Conservation (phyloP, 148 eudicot genomes). For the Arbutus unedo region DNA sequence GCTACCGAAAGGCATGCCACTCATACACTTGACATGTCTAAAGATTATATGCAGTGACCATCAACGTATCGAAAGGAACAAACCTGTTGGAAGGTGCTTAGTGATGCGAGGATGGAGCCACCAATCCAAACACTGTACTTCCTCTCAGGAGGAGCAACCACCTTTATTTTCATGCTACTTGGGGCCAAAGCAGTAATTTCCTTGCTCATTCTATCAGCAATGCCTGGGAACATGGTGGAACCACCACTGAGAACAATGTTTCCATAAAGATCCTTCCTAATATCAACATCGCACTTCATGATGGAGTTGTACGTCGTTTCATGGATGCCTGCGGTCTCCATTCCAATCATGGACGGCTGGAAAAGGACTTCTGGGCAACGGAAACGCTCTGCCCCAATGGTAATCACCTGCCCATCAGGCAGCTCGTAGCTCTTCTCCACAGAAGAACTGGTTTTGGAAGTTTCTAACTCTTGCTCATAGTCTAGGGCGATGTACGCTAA, state of each 20-base stretch:
- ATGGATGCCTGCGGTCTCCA: slow-evolving; percentile 57
- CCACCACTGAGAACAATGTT: slow-evolving; percentile 64
- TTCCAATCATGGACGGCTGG: slow-evolving; percentile 69
- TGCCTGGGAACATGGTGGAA: slow-evolving; percentile 58
- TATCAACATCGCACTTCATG: not conserved
- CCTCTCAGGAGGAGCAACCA: slow-evolving; percentile 53
- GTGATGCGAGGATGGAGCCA: slow-evolving; percentile 53
- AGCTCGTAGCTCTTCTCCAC: slow-evolving; percentile 64
- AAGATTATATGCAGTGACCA: not conserved
- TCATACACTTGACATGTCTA: not conserved
- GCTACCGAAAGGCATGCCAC: not conserved
- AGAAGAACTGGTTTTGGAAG: slow-evolving; percentile 58
- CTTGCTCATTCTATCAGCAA: slow-evolving; percentile 60
- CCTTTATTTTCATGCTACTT: slow-evolving; percentile 18
- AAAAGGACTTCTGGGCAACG: slow-evolving; percentile 69
- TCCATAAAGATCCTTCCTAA: slow-evolving; percentile 33
- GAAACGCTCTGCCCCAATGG: slow-evolving; percentile 62
- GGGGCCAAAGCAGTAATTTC: slow-evolving; percentile 65
- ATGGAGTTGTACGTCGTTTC: slow-evolving; percentile 18
- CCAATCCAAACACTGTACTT: slow-evolving; percentile 61
- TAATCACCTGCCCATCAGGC: slow-evolving; percentile 33
- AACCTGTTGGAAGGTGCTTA: slow-evolving; percentile 63
- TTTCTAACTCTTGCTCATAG: slow-evolving; percentile 55
- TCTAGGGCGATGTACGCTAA: slow-evolving; percentile 53
- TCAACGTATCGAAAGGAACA: slow-evolving; percentile 1